phyloP scores from a whole-genome alignment of 805 yeast genomes.

The Jamesozyma hellenica region DNA sequence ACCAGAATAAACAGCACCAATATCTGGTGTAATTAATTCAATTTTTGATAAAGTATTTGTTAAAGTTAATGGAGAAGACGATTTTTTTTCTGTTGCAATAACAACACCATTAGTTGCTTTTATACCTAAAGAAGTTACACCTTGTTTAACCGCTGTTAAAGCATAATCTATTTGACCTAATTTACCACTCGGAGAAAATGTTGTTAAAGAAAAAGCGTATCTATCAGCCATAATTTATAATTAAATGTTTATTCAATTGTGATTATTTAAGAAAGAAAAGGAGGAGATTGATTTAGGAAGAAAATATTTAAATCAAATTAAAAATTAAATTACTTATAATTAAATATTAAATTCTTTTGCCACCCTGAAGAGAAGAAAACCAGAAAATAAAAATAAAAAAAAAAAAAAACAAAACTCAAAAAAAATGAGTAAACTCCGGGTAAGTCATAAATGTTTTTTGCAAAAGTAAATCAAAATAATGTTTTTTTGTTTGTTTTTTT shows the following conservation, averaged over 20 bases:
- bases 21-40: constrained; percentile 80
- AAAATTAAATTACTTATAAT: no score
- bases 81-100: constrained; percentile 90
- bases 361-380: not conserved
- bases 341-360: not conserved
- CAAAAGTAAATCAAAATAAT: no score
- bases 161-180: constrained; percentile 97
- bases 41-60: constrained; percentile 69
- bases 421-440: no score
- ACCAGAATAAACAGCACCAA: constrained; percentile 94
- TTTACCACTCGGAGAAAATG: constrained; percentile 98
- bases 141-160: constrained; percentile 92
- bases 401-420: no score
- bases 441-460: no score
- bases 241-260: no score
- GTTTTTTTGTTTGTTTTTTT: no score
- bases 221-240: constrained; percentile 74
- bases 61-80: constrained; percentile 67
- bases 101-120: constrained; percentile 93
- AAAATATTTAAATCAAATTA: no score
- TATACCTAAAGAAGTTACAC: constrained; percentile 93
- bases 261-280: no score
- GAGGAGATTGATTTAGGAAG: no score
- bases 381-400: not conserved
- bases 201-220: constrained; percentile 92